These are phyloP conservation scores for Linum lewisii DNA, from an alignment of 345 rosid genomes.

Conservation along the genomic window DNA sequence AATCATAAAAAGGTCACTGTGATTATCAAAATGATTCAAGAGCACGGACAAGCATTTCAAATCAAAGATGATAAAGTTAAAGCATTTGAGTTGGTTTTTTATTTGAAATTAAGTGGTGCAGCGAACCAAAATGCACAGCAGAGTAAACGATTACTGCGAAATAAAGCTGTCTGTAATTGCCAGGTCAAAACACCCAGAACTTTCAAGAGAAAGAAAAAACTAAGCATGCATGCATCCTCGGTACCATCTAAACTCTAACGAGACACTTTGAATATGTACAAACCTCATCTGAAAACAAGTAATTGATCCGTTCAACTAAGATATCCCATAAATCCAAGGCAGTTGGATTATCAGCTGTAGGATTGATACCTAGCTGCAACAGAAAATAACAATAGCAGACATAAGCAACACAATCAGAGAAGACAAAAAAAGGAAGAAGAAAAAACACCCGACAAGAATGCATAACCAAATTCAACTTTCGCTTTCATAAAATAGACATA, in stretches of 20 bases:
- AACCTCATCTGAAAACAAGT: constrained; percentile 71
- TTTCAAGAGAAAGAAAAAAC: no score
- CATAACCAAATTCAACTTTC: neutral
- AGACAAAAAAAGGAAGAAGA: neutral
- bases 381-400: constrained; percentile 5
- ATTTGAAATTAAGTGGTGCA: no score
- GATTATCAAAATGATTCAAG: neutral
- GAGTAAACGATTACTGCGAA: no score
- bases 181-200: no score
- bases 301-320: constrained; percentile 38
- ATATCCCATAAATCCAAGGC: constrained; percentile 55
- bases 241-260: neutral
- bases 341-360: constrained; percentile 35
- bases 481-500: neutral
- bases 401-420: constrained; percentile 1
- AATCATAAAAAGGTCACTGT: constrained; percentile 1
- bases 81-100: no score
- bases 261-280: constrained; percentile 13
- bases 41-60: neutral
- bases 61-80: no score
- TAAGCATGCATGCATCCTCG: neutral
- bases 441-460: neutral
- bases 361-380: constrained; percentile 61
- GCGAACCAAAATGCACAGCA: no score
- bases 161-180: no score